phyloP scores from a whole-genome alignment of 371 early-diverging fungal species.

The Blakeslea trispora region DNA sequence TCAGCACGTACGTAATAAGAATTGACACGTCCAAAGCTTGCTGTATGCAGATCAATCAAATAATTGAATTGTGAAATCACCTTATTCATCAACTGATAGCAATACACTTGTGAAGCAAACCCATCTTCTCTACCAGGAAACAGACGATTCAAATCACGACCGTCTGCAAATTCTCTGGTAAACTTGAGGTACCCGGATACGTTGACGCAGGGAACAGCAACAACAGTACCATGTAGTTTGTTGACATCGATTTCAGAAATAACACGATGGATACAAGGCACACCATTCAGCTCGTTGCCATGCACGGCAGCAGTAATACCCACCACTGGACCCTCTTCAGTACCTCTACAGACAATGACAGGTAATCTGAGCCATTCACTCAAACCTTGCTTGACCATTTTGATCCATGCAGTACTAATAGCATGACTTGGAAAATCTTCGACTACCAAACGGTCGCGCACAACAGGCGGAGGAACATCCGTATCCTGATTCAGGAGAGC shows the following conservation, averaged over 20 bases:
- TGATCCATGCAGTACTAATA: slow-evolving; percentile 72
- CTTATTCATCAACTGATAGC: slow-evolving; percentile 77
- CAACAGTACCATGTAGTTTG: slow-evolving; percentile 80
- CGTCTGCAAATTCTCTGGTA: slow-evolving; percentile 80
- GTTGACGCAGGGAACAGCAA: slow-evolving; percentile 88
- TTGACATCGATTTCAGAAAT: slow-evolving; percentile 75
- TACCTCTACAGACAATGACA: slow-evolving; percentile 68
- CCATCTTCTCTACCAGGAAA: slow-evolving; percentile 82
- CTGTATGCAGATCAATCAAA: slow-evolving; percentile 88
- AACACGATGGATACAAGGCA: slow-evolving; percentile 83
- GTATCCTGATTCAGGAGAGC: slow-evolving; percentile 48
- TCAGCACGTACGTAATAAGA: slow-evolving; percentile 88
- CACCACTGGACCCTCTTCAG: slow-evolving; percentile 45
- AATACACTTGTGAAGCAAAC: slow-evolving; percentile 80
- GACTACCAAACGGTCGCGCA: slow-evolving; percentile 60
- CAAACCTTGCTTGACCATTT: slow-evolving; percentile 72
- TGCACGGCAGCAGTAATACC: slow-evolving; percentile 80
- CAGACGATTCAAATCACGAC: slow-evolving; percentile 81
- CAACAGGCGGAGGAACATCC: slow-evolving; percentile 70
- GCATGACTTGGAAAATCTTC: slow-evolving; percentile 68
- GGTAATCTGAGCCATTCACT: slow-evolving; percentile 71
- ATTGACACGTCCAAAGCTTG: slow-evolving; percentile 85
- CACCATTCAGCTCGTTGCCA: slow-evolving; percentile 92
- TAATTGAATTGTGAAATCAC: slow-evolving; percentile 80
- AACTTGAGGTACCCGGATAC: slow-evolving; percentile 82